A percentile compares a stretch with the other conserved stretches of the same genome.
Conservation (phyloP, 495 filamentous ascomycete genomes). For the Hypoxylon fuscum region DNA sequence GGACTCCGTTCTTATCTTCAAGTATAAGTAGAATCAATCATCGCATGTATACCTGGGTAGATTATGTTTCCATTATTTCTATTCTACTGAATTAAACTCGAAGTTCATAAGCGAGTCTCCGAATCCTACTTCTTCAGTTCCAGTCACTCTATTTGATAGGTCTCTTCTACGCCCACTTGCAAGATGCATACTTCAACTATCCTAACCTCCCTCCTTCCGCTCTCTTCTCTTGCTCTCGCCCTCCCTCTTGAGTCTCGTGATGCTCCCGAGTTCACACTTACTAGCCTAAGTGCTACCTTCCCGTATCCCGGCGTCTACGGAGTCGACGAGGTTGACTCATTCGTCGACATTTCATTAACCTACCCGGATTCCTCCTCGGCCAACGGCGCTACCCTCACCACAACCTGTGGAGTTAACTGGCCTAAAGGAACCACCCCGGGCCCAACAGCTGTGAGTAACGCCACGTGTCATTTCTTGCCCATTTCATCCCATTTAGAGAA, state of each 20-base stretch:
- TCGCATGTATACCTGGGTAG: slow-evolving; percentile 1
- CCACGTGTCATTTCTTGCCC: no score
- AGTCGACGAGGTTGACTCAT: slow-evolving; percentile 24
- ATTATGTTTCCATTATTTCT: slow-evolving; percentile 1
- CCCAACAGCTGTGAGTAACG: slow-evolving; percentile 28
- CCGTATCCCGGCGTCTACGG: slow-evolving; percentile 36
- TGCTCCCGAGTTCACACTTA: slow-evolving; percentile 33
- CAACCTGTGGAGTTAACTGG: slow-evolving; percentile 37
- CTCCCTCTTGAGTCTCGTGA: slow-evolving; percentile 29
- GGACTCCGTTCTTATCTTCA: neutral
- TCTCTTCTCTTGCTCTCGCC: slow-evolving; percentile 29
- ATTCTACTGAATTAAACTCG: neutral
- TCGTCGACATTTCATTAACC: slow-evolving; percentile 46
- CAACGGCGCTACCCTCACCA: slow-evolving; percentile 54
- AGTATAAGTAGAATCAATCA: slow-evolving; percentile 21
- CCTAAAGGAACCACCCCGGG: slow-evolving; percentile 24
- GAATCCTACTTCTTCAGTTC: neutral
- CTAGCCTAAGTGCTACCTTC: slow-evolving; percentile 34
- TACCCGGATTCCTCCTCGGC: slow-evolving; percentile 79
- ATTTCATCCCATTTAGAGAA: no score
- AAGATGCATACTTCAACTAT: slow-evolving; percentile 20
- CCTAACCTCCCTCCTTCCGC: slow-evolving; percentile 25
- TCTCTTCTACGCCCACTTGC: neutral
- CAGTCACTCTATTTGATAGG: neutral
- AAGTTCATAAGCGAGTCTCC: neutral